These are phyloP conservation scores for Tephrocybe sp. DNA, from an alignment of 768 basidiomycete species.

Conservation along the genomic window DNA sequence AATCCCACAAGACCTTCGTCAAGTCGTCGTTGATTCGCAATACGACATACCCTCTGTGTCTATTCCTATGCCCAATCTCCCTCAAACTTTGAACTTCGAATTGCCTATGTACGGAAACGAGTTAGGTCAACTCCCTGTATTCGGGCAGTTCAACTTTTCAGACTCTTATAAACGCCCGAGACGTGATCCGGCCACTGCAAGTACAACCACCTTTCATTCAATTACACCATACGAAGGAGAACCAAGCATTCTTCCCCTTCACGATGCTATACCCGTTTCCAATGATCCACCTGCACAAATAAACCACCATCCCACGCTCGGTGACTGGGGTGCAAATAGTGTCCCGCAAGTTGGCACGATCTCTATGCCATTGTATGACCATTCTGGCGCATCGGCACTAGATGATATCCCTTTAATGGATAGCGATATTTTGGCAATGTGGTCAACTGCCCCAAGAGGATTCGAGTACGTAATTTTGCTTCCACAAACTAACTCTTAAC, in stretches of 20 bases:
- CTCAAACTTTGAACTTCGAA: conserved; percentile 24
- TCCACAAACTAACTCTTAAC: neutral
- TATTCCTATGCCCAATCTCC: conserved; percentile 14
- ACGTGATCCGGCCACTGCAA: neutral
- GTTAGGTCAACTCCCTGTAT: conserved; percentile 53
- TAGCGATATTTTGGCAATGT: conserved; percentile 57
- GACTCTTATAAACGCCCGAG: conserved; percentile 22
- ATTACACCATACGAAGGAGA: too few relatives aligned
- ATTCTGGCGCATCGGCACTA: neutral
- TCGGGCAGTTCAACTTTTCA: conserved; percentile 39
- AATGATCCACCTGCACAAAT: neutral
- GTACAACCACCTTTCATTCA: too few relatives aligned
- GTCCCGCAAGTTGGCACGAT: neutral
- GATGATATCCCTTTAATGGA: conserved; percentile 36
- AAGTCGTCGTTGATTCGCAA: conserved; percentile 26
- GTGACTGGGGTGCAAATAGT: conserved; percentile 3
- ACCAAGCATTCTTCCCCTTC: too few relatives aligned
- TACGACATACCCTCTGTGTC: conserved; percentile 18
- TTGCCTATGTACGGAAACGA: conserved; percentile 61
- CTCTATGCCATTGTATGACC: neutral
- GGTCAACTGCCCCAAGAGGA: conserved; percentile 58
- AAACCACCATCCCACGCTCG: neutral
- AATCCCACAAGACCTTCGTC: too few relatives aligned
- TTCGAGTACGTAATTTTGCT: conserved; percentile 50
- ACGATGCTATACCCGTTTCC: neutral